These are phyloP conservation scores for Paraphaeosphaeria sporulosa DNA, from an alignment of 2,329 filamentous ascomycete genomes.

Conservation along the genomic window DNA sequence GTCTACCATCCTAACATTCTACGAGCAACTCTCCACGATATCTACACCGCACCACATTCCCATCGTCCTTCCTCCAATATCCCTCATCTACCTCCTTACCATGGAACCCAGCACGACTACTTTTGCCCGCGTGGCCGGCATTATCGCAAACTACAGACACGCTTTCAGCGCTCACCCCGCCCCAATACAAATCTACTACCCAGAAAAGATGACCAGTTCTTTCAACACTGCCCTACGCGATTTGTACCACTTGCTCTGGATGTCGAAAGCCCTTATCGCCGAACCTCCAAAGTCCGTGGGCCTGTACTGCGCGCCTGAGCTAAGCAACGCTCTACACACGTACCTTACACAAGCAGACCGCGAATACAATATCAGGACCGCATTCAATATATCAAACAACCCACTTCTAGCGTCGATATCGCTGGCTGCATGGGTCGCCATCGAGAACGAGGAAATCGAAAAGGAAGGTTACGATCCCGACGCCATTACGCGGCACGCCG, in stretches of 20 bases:
- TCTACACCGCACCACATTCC: slow-evolving; percentile 56
- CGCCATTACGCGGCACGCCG: slow-evolving; percentile 42
- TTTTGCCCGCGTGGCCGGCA: slow-evolving; percentile 72
- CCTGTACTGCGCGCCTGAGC: slow-evolving; percentile 57
- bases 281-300: slow-evolving; percentile 59
- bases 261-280: slow-evolving; percentile 72
- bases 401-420: slow-evolving; percentile 55
- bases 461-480: slow-evolving; percentile 28
- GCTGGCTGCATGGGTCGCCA: slow-evolving; percentile 55
- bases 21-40: slow-evolving; percentile 66
- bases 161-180: slow-evolving; percentile 71
- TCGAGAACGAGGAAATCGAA: slow-evolving; percentile 56
- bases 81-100: slow-evolving; percentile 73
- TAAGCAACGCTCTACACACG: slow-evolving; percentile 53
- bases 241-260: slow-evolving; percentile 84
- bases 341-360: slow-evolving; percentile 53
- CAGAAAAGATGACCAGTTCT: slow-evolving; percentile 53
- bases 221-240: slow-evolving; percentile 91
- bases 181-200: slow-evolving; percentile 49
- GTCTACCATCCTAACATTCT: slow-evolving; percentile 68
- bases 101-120: slow-evolving; percentile 70
- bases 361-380: slow-evolving; percentile 47
- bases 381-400: slow-evolving; percentile 59
- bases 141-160: slow-evolving; percentile 76
- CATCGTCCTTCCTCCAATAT: slow-evolving; percentile 72